phyloP scores from a whole-genome alignment of 2,329 filamentous ascomycete genomes.

The Lachnellula subtilissima region DNA sequence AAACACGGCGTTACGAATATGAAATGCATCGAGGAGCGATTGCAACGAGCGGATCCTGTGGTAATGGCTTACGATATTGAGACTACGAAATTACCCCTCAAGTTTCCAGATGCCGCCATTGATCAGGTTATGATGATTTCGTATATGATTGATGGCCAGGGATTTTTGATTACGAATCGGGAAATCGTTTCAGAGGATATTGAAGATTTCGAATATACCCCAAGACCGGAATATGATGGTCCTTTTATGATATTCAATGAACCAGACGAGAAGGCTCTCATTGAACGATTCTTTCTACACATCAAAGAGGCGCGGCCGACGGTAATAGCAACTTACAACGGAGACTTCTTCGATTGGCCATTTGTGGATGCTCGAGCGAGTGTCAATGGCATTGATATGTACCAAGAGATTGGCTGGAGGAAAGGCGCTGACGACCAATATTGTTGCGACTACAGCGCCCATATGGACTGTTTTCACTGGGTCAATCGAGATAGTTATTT shows the following conservation, averaged over 20 bases:
- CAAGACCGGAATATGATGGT: conserved; percentile 90
- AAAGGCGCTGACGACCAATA: conserved; percentile 96
- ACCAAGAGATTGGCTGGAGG: conserved; percentile 93
- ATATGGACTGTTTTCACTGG: conserved; percentile 99
- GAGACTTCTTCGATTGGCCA: conserved; percentile 99
- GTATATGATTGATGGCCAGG: conserved; percentile 99
- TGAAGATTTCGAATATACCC: conserved; percentile 95
- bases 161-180: conserved; percentile 95
- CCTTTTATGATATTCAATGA: conserved; percentile 99
- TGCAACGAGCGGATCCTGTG: conserved; percentile 91
- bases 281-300: conserved; percentile 92
- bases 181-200: conserved; percentile 98
- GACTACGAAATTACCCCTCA: conserved; percentile 89
- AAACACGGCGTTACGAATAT: conserved; percentile 87
- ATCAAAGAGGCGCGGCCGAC: conserved; percentile 93
- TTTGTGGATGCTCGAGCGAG: conserved; percentile 93
- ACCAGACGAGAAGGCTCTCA: conserved; percentile 77
- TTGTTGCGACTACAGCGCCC: conserved; percentile 90
- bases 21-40: conserved; percentile 76
- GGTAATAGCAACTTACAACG: conserved; percentile 99
- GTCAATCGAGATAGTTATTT: conserved; percentile 98
- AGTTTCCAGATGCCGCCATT: conserved; percentile 90
- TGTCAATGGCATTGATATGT: conserved; percentile 97
- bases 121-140: conserved; percentile 99
- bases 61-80: conserved; percentile 99